Percentiles rank a stretch among this genome's conserved stretches.
Evolutionary conservation across 345 rosid genomes (phyloP).

Genomic region (Eucalyptus sp.): DNA sequence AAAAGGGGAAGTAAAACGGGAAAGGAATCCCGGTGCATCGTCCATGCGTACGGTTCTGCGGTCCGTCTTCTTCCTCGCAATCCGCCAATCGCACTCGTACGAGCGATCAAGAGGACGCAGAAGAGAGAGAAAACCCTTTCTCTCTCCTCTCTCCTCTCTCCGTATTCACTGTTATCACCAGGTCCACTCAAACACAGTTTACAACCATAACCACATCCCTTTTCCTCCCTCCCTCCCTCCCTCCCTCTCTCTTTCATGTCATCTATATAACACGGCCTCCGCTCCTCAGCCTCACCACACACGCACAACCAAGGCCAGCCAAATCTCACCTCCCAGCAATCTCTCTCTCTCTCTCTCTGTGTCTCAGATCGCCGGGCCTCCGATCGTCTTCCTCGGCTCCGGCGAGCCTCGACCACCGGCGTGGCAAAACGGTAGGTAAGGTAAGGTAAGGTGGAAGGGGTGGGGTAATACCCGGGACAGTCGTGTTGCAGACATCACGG

Average conservation of each 20-base stretch:
- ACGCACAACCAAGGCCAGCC: neutral
- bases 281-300: neutral
- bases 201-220: neutral
- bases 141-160: neutral
- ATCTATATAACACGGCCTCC: neutral
- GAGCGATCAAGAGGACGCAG: neutral
- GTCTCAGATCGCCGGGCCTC: neutral
- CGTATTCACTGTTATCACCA: neutral
- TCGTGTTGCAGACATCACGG: constrained; percentile 90
- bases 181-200: neutral
- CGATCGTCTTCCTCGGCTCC: neutral
- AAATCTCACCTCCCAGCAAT: neutral
- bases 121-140: neutral
- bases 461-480: constrained; percentile 22
- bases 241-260: neutral
- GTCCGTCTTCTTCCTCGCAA: neutral
- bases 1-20: neutral
- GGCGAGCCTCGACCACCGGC: neutral
- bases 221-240: neutral
- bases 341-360: neutral
- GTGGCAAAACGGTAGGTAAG: neutral
- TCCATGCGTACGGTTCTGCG: neutral
- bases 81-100: neutral
- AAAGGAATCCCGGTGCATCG: neutral
- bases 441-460: neutral